Conservation (phyloP, 2,329 filamentous ascomycete genomes). For the Ophiocordyceps australis region DNA sequence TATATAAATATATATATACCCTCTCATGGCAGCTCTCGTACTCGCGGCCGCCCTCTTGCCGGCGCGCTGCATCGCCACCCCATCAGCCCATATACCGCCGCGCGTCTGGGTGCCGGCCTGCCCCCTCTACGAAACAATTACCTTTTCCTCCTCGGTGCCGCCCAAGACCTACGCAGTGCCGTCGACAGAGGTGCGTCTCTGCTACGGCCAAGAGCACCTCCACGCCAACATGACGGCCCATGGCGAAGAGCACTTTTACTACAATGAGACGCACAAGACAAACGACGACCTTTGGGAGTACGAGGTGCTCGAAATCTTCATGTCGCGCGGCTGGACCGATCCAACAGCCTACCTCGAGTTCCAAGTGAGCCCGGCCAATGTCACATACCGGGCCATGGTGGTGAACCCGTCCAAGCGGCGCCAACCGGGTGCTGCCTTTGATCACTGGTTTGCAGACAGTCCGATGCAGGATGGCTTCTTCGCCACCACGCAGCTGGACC, state of each 20-base stretch:
- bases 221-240: slow-evolving; percentile 23
- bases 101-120: slow-evolving; percentile 19
- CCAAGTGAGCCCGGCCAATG: slow-evolving; percentile 30
- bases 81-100: too few relatives aligned
- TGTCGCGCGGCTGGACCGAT: slow-evolving; percentile 23
- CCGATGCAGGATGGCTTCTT: slow-evolving; percentile 21
- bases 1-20: not conserved
- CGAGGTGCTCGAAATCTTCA: slow-evolving; percentile 31
- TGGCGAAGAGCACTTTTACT: slow-evolving; percentile 27
- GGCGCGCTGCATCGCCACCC: too few relatives aligned
- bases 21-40: slow-evolving; percentile 2
- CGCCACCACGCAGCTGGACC: slow-evolving; percentile 19
- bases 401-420: slow-evolving; percentile 30
- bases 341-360: slow-evolving; percentile 31
- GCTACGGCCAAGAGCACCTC: slow-evolving; percentile 22
- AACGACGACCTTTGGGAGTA: slow-evolving; percentile 29
- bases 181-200: slow-evolving; percentile 24
- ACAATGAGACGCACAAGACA: slow-evolving; percentile 19
- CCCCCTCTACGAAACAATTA: slow-evolving; percentile 14
- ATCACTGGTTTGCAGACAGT: slow-evolving; percentile 20
- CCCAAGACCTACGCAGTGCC: slow-evolving; percentile 20
- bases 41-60: too few relatives aligned
- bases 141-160: slow-evolving; percentile 22
- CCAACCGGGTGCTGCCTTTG: slow-evolving; percentile 19
- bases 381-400: slow-evolving; percentile 30